phyloP scores from a whole-genome alignment of 1,139 yeast species.

The Saccharomycopsis phalli region DNA sequence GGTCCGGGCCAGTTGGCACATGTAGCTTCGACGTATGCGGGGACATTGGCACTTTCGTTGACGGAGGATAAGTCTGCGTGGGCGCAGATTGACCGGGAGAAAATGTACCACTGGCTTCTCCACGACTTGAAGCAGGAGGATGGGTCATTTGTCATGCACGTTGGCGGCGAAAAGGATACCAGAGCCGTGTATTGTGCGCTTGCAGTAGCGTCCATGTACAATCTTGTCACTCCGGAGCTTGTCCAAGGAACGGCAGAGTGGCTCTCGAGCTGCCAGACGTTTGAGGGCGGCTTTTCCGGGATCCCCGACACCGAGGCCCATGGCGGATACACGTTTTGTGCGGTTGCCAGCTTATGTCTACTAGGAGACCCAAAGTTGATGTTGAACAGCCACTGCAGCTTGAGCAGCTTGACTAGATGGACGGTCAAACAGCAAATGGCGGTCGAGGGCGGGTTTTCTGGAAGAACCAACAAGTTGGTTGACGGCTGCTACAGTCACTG shows the following conservation, averaged over 20 bases:
- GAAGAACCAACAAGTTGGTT: conserved; percentile 86
- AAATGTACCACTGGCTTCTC: conserved; percentile 57
- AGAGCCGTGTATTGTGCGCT: conserved; percentile 84
- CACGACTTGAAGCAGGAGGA: conserved; percentile 47
- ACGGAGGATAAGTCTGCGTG: conserved; percentile 40
- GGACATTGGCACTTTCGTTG: conserved; percentile 51
- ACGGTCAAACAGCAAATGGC: conserved; percentile 55
- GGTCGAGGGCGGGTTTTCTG: conserved; percentile 79
- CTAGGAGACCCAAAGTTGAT: conserved; percentile 32
- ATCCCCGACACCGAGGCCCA: conserved; percentile 83
- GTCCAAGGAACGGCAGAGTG: conserved; percentile 46
- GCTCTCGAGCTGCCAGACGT: conserved; percentile 71
- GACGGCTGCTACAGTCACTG: conserved; percentile 96
- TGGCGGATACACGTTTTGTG: conserved; percentile 94
- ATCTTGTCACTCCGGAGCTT: conserved; percentile 57
- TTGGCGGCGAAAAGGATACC: conserved; percentile 78
- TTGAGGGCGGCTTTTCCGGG: conserved; percentile 94
- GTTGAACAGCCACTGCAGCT: conserved; percentile 28
- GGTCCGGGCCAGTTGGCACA: conserved; percentile 79
- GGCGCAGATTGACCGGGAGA: conserved; percentile 35
- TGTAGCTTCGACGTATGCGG: conserved; percentile 80
- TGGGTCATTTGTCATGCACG: conserved; percentile 71
- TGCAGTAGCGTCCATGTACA: conserved; percentile 60
- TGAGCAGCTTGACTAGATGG: conserved; percentile 52
- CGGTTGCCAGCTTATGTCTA: conserved; percentile 60